These are phyloP conservation scores for Fonsecaea multimorphosa DNA, from an alignment of 2,329 filamentous ascomycete genomes.

Conservation along the genomic window DNA sequence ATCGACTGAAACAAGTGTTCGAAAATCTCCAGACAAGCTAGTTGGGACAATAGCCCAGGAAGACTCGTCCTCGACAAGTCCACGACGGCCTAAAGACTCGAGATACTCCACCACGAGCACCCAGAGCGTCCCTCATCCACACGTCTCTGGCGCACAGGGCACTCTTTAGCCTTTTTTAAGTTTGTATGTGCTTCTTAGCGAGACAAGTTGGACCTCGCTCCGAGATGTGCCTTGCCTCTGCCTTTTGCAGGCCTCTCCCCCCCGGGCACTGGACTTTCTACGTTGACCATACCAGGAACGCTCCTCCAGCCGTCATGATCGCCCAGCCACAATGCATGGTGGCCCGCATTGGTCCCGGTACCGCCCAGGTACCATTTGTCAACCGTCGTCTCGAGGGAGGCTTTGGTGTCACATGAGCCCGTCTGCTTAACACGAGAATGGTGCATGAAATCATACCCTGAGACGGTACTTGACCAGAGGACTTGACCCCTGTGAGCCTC, in stretches of 20 bases:
- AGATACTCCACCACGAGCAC: slow-evolving; percentile 8
- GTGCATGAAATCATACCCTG: slow-evolving; percentile 32
- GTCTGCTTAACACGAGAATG: slow-evolving; percentile 20
- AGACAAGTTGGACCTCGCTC: slow-evolving; percentile 23
- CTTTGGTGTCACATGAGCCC: slow-evolving; percentile 31
- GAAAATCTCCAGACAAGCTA: slow-evolving; percentile 22
- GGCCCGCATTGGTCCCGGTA: slow-evolving; percentile 24
- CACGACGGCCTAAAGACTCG: background rate
- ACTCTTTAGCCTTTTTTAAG: slow-evolving; percentile 14
- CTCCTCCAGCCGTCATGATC: slow-evolving; percentile 26
- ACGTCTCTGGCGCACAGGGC: slow-evolving; percentile 11
- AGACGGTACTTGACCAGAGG: slow-evolving; percentile 25
- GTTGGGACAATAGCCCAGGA: slow-evolving; percentile 16
- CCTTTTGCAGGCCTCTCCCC: background rate
- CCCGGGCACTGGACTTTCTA: background rate
- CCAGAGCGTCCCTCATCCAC: slow-evolving; percentile 1
- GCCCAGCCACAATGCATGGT: slow-evolving; percentile 30
- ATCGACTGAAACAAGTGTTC: slow-evolving; percentile 31
- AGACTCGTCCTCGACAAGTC: slow-evolving; percentile 15
- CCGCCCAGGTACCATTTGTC: slow-evolving; percentile 35
- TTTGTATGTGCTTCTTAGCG: slow-evolving; percentile 25
- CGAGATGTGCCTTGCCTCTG: slow-evolving; percentile 19
- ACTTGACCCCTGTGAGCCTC: slow-evolving; percentile 20
- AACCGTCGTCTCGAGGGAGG: slow-evolving; percentile 23
- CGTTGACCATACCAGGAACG: slow-evolving; percentile 18